Conservation (phyloP, 495 filamentous ascomycete species). For the Aspergillus baeticus region DNA sequence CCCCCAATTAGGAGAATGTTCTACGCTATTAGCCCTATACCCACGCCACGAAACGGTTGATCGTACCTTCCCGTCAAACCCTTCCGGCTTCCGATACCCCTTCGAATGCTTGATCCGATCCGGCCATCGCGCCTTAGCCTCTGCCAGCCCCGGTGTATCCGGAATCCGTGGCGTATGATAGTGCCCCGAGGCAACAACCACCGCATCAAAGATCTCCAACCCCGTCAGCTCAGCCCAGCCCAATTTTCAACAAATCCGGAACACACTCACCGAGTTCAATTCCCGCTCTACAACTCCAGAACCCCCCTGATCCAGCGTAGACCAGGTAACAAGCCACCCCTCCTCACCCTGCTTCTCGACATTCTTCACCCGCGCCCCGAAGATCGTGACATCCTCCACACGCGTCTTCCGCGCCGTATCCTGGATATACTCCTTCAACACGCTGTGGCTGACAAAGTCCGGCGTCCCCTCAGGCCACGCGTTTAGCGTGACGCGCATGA, state of each 20-base stretch:
- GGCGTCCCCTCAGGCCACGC: conserved; percentile 59
- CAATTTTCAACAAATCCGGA: not conserved
- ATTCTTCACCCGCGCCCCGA: conserved; percentile 57
- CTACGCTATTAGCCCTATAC: conserved; percentile 24
- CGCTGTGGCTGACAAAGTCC: conserved; percentile 52
- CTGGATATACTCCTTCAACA: conserved; percentile 59
- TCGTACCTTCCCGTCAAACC: conserved; percentile 42
- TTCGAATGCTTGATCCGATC: conserved; percentile 58
- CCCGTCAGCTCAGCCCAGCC: not conserved
- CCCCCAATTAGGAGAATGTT: conserved; percentile 61
- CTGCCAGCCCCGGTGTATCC: conserved; percentile 50
- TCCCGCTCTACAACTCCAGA: conserved; percentile 20
- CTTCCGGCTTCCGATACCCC: conserved; percentile 52
- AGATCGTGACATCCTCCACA: conserved; percentile 48
- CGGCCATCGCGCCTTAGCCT: conserved; percentile 53
- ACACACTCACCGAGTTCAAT: conserved; percentile 21
- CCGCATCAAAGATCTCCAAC: conserved; percentile 50
- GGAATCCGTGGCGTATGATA: conserved; percentile 58
- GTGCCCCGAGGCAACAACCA: conserved; percentile 59
- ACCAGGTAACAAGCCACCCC: conserved; percentile 51
- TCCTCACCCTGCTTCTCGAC: conserved; percentile 40
- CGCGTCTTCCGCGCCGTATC: conserved; percentile 48
- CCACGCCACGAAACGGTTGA: too few relatives aligned
- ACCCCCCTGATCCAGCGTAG: conserved; percentile 25
- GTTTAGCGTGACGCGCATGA: conserved; percentile 59